Conservation (phyloP, 2,329 filamentous ascomycete genomes). For the Aspergillus sp. region DNA sequence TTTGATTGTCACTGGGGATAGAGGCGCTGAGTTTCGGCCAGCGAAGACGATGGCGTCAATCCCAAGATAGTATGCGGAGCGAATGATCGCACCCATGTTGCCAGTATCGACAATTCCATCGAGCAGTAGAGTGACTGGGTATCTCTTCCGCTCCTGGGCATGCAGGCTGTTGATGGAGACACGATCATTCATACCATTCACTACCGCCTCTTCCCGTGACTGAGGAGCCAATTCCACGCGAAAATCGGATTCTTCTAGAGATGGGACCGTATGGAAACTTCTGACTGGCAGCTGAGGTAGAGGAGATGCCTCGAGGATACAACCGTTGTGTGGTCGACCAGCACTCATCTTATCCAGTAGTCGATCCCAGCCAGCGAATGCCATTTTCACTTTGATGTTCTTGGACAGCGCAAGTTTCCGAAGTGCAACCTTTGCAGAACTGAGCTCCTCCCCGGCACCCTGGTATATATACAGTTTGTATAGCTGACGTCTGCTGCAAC, state of each 20-base stretch:
- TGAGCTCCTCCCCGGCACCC: slow-evolving; percentile 49
- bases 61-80: slow-evolving; percentile 86
- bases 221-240: slow-evolving; percentile 60
- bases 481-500: slow-evolving; percentile 62
- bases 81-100: slow-evolving; percentile 84
- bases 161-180: slow-evolving; percentile 37
- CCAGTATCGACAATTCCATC: slow-evolving; percentile 67
- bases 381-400: slow-evolving; percentile 53
- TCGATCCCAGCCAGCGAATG: slow-evolving; percentile 59
- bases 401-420: slow-evolving; percentile 35
- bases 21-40: slow-evolving; percentile 64
- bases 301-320: slow-evolving; percentile 80
- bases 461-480: slow-evolving; percentile 80
- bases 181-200: slow-evolving; percentile 63
- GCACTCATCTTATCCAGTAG: slow-evolving; percentile 79
- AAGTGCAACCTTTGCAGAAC: slow-evolving; percentile 34
- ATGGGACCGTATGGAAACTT: slow-evolving; percentile 49
- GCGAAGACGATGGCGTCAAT: slow-evolving; percentile 78
- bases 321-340: slow-evolving; percentile 83
- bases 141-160: slow-evolving; percentile 16
- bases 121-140: slow-evolving; percentile 40
- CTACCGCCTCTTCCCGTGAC: slow-evolving; percentile 63
- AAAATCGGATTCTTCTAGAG: slow-evolving; percentile 49
- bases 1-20: slow-evolving; percentile 77
- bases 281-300: slow-evolving; percentile 67